phyloP scores from a whole-genome alignment of 2,329 filamentous ascomycete species.

The Hypoxylon sp. region DNA sequence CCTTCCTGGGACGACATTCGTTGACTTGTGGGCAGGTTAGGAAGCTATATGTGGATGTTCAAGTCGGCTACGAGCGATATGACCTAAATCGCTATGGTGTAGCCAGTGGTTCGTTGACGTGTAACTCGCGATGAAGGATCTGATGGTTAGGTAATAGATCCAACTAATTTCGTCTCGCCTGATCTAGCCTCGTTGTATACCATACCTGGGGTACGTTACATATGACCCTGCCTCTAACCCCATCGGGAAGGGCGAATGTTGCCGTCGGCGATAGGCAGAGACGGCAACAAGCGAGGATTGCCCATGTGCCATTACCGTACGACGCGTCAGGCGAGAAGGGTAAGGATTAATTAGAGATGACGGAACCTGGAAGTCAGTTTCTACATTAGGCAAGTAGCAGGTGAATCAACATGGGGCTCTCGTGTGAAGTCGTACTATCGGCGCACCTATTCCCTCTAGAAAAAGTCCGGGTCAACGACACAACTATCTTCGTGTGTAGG shows the following conservation, averaged over 20 bases:
- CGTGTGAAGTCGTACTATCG: conserved; percentile 9
- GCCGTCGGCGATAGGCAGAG: not conserved
- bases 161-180: not conserved
- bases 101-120: not conserved
- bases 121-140: conserved; percentile 1
- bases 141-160: not conserved
- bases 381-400: not conserved
- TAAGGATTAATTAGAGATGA: not conserved
- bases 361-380: not conserved
- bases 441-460: not conserved
- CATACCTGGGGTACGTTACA: not conserved
- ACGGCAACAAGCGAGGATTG: conserved; percentile 1
- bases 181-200: conserved; percentile 3
- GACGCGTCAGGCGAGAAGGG: conserved; percentile 23
- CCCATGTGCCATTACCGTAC: conserved; percentile 1
- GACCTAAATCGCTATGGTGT: not conserved
- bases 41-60: not conserved
- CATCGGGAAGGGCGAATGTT: not conserved
- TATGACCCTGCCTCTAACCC: not conserved
- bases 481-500: conserved; percentile 1
- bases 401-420: not conserved
- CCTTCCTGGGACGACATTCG: conserved; percentile 62
- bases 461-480: not conserved
- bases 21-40: conserved; percentile 36
- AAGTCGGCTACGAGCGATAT: not conserved